Percentiles rank a stretch among this genome's conserved stretches.
phyloP scores from a whole-genome alignment of 139 green algal genomes.

The Tetraselmis chui region DNA sequence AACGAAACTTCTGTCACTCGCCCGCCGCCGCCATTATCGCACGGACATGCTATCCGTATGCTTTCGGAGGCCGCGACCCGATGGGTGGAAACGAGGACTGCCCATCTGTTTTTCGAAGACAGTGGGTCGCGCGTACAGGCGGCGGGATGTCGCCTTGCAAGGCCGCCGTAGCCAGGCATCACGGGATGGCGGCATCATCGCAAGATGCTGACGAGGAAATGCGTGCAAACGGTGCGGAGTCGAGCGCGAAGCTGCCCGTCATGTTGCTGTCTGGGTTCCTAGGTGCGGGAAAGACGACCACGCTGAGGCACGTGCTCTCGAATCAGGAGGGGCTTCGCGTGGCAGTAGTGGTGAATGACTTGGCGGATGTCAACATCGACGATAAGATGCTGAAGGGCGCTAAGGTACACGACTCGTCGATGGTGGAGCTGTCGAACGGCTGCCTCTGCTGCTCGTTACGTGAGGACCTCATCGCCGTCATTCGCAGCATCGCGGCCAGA shows the following conservation, averaged over 20 bases:
- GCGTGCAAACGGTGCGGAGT: not conserved
- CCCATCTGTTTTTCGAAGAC: no score
- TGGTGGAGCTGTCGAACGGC: constrained; percentile 14
- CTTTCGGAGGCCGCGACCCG: no score
- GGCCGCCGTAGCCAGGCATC: no score
- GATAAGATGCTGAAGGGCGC: constrained; percentile 5
- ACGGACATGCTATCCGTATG: no score
- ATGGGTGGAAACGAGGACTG: no score
- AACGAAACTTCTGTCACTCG: no score
- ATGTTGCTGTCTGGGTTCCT: not conserved
- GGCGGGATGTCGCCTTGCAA: no score
- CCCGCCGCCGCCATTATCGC: no score
- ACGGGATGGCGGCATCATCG: no score
- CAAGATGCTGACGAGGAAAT: no score
- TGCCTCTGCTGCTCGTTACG: constrained; percentile 16
- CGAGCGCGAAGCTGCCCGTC: not conserved
- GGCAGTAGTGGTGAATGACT: constrained; percentile 10
- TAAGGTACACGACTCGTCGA: constrained; percentile 3
- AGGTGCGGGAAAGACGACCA: not conserved
- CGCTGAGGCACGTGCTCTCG: not conserved
- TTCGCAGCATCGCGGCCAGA: not conserved
- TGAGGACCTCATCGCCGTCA: constrained; percentile 7
- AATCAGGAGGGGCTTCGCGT: constrained; percentile 4
- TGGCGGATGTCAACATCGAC: constrained; percentile 18
- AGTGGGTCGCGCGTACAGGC: no score